Percentiles rank a stretch among this genome's conserved stretches.
These are phyloP conservation scores for Claviceps pazoutovae DNA, from an alignment of 2,329 filamentous ascomycete species.

Conservation along the genomic window DNA sequence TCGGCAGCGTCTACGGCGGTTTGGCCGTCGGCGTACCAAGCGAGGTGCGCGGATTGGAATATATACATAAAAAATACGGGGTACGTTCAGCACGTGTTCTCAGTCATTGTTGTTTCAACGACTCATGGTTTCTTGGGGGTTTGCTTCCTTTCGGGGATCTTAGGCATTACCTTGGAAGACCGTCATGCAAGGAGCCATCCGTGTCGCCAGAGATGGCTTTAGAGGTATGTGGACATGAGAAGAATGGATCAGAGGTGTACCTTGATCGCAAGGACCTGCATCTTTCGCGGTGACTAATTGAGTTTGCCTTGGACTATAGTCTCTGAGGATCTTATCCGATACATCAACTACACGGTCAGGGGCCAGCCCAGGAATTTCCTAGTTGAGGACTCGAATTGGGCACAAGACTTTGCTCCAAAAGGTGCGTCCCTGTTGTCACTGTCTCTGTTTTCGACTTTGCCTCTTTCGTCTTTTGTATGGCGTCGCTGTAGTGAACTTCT, in stretches of 20 bases:
- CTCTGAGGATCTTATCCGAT: slow-evolving; percentile 57
- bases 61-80: slow-evolving; percentile 62
- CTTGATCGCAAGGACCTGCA: too few relatives aligned
- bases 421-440: slow-evolving; percentile 23
- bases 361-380: slow-evolving; percentile 43
- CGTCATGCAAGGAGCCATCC: slow-evolving; percentile 60
- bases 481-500: neutral
- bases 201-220: slow-evolving; percentile 63
- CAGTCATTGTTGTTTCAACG: too few relatives aligned
- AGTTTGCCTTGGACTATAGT: slow-evolving; percentile 26
- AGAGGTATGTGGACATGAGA: slow-evolving; percentile 16
- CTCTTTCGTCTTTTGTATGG: neutral
- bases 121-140: neutral
- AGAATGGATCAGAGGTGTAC: neutral
- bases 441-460: too few relatives aligned
- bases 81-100: slow-evolving; percentile 16
- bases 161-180: slow-evolving; percentile 51
- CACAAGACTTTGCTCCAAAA: slow-evolving; percentile 76
- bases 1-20: slow-evolving; percentile 56
- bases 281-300: neutral
- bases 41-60: slow-evolving; percentile 64
- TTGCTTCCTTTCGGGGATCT: neutral
- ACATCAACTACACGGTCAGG: slow-evolving; percentile 44
- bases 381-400: slow-evolving; percentile 62
- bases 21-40: slow-evolving; percentile 59